phyloP scores from a whole-genome alignment of 208 protist species.

The Leishmania martiniquensis region DNA sequence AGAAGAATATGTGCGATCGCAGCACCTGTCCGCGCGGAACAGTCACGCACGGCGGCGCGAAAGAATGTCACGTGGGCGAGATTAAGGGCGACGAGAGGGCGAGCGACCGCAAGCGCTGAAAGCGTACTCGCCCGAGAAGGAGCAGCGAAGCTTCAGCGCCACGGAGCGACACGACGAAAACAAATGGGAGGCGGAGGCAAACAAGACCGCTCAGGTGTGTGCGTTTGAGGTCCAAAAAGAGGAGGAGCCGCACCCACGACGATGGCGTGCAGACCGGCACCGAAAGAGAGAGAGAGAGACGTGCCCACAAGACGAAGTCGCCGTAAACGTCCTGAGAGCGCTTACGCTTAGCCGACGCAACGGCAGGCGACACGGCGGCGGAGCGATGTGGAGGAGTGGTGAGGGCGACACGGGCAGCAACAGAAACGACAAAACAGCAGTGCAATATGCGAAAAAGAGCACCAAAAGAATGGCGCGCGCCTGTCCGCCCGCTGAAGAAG shows the following conservation, averaged over 20 bases:
- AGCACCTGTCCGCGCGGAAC: not conserved
- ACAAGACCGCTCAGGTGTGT: not conserved
- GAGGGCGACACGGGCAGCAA: too few species aligned
- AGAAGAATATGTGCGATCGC: not conserved
- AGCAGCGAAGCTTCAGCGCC: not conserved
- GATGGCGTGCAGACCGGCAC: too few species aligned
- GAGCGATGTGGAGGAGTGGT: too few species aligned
- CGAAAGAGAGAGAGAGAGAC: too few species aligned
- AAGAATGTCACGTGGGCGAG: not conserved
- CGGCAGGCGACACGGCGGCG: too few species aligned
- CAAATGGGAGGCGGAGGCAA: not conserved
- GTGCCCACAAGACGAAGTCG: too few species aligned
- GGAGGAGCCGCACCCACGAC: not conserved
- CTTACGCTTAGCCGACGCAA: too few species aligned
- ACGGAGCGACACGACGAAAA: not conserved
- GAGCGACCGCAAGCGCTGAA: not conserved
- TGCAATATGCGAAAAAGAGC: too few species aligned
- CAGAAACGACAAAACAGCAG: too few species aligned
- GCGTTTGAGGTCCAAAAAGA: too few species aligned
- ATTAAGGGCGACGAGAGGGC: not conserved
- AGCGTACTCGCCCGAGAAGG: not conserved
- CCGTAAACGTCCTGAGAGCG: too few species aligned
- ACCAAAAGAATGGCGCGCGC: too few species aligned
- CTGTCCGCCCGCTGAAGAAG: not conserved
- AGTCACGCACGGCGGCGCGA: not conserved